Evolutionary conservation across 1,284 basidiomycete species (phyloP), one percentile per base, ranked within the genome.

Genomic region (Pholiota adiposa): DNA sequence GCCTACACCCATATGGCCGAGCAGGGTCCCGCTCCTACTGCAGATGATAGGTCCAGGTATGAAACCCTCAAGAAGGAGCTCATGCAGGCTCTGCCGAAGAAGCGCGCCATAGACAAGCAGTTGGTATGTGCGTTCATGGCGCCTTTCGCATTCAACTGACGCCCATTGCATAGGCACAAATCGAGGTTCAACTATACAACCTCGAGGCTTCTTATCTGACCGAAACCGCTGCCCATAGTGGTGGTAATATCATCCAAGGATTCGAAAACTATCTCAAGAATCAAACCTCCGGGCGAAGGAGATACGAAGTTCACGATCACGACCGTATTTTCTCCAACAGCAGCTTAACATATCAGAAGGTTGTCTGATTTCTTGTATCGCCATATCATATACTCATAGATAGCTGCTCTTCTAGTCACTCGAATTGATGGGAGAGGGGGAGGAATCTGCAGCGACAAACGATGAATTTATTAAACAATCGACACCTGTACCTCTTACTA

Each of bases 191-290:
- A 66, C 89, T 93, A 63, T 89, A 89, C 75, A 85, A 83, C 62
- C 79, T 90, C 27, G 91, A 93, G 71, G 83, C 83, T 11, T 75
- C 80, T 0, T 93, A 93, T 72, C 76, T 93, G 44, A 83, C 83
- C 8, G 92, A 93, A 56, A 92, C 91, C 1, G 83, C 86, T 0
- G 77, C 79, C 0, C 86, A 89, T 63, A 87, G 83, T 64, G 89
- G 91, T 11, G 92, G 92, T 19, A 93, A 93, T 67, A 91, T 93
- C 60, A 88, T 93, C 44, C 88, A 89, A 66, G 91, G 91, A 6
- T 93, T 93, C 65, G 91, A 93, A 53, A 85, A 87, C 41, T 93
- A 93, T 68, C 82, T 93, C 61, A 93, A 93, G 74, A 90, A 89
- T 58, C 87, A 86, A 62, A 82, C 82, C 4, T 79, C 82, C 6